A percentile compares a stretch with the other conserved stretches of the same genome.
These are phyloP conservation scores for Tricholoma matsutake DNA, from an alignment of 768 basidiomycete species.

Conservation along the genomic window DNA sequence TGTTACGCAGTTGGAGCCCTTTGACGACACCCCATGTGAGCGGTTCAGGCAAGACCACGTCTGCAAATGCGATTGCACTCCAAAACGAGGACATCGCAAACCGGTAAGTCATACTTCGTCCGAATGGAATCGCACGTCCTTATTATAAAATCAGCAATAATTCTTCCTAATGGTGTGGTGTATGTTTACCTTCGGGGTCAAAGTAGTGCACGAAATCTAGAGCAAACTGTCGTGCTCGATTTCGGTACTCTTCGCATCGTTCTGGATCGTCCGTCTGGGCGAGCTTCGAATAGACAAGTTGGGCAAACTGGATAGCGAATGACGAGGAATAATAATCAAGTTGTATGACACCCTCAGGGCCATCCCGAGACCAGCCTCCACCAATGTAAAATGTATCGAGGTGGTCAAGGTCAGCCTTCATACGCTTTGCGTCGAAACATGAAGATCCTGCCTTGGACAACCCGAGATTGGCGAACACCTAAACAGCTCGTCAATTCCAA, in stretches of 20 bases:
- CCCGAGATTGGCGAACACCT: conserved; percentile 78
- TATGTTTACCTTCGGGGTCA: conserved; percentile 56
- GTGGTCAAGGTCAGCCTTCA: conserved; percentile 73
- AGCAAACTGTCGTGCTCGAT: conserved; percentile 60
- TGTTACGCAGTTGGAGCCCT: conserved; percentile 67
- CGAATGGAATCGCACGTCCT: conserved; percentile 77
- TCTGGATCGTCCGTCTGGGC: conserved; percentile 59
- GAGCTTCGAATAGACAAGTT: conserved; percentile 68
- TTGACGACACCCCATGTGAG: conserved; percentile 74
- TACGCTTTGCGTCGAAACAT: conserved; percentile 53
- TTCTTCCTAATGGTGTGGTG: not conserved
- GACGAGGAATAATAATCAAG: conserved; percentile 79
- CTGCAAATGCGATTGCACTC: conserved; percentile 70
- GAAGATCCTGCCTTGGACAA: conserved; percentile 58
- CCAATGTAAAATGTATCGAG: conserved; percentile 79
- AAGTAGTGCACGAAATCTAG: conserved; percentile 75
- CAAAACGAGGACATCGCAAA: too few relatives aligned
- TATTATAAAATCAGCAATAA: not conserved
- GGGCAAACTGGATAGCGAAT: conserved; percentile 76
- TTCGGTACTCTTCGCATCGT: conserved; percentile 61
- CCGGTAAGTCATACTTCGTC: conserved; percentile 72
- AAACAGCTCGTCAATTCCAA: not conserved
- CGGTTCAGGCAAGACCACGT: conserved; percentile 64
- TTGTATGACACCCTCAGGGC: conserved; percentile 74
- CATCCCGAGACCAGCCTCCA: conserved; percentile 75